A percentile compares a stretch with the other conserved stretches of the same genome.
phyloP scores from a whole-genome alignment of 2,329 filamentous ascomycete genomes.

The Zalaria sp. region DNA sequence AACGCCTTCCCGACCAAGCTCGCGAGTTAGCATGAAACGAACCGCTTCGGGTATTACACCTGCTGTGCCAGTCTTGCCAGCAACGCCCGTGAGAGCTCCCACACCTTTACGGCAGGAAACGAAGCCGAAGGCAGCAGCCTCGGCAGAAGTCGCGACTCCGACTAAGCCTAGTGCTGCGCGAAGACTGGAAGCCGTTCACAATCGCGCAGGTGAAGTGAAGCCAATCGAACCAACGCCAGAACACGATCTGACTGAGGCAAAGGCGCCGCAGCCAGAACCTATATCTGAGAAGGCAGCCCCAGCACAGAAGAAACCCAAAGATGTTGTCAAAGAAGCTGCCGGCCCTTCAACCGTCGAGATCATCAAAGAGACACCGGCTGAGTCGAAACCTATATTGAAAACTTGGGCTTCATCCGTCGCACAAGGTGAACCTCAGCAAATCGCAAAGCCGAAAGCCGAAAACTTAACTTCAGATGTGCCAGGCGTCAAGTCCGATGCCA shows the following conservation, averaged over 20 bases:
- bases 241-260: no score
- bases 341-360: background rate
- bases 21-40: constrained; percentile 19
- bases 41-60: constrained; percentile 18
- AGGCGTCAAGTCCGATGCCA: no score
- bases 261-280: no score
- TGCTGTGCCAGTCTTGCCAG: constrained; percentile 25
- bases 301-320: background rate
- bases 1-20: constrained; percentile 14
- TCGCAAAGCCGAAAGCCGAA: no score
- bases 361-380: no score
- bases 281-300: constrained; percentile 2
- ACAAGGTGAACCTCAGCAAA: no score
- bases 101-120: constrained; percentile 14
- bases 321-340: constrained; percentile 1
- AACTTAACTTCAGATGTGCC: no score
- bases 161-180: constrained; percentile 1
- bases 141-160: constrained; percentile 1
- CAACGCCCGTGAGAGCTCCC: constrained; percentile 17
- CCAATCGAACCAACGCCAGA: no score
- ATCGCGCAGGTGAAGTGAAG: no score
- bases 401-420: no score
- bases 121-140: background rate
- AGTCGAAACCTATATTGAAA: no score
- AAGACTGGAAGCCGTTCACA: no score